Evolutionary conservation across 176 grass and related monocot genomes (phyloP).

Genomic region (Oropetium thomaeum): DNA sequence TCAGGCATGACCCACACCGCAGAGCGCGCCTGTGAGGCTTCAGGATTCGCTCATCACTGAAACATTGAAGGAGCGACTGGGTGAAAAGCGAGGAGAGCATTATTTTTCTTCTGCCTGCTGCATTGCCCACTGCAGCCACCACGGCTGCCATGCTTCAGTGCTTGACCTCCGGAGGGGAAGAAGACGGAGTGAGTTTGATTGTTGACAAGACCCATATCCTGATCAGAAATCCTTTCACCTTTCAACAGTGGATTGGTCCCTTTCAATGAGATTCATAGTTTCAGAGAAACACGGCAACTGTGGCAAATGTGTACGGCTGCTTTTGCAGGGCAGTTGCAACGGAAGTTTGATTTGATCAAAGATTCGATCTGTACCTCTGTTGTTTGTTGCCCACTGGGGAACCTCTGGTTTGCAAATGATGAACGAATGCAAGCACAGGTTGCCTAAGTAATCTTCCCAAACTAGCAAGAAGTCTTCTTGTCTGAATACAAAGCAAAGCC

Average conservation of each 20-base stretch:
- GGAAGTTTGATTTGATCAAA: constrained; percentile 22
- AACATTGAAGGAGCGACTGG: not conserved
- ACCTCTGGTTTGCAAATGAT: not conserved
- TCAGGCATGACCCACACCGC: not conserved
- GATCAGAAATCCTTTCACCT: not conserved
- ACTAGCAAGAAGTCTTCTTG: not conserved
- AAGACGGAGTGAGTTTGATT: not conserved
- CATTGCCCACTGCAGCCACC: not conserved
- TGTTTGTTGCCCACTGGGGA: not conserved
- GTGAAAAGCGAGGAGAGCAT: constrained; percentile 21
- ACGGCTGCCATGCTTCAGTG: not conserved
- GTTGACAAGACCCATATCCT: constrained; percentile 4
- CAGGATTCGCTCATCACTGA: constrained; percentile 26
- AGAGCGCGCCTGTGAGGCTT: not conserved
- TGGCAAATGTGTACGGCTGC: not conserved
- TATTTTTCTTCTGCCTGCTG: not conserved
- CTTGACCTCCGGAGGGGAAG: not conserved
- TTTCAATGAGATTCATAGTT: constrained; percentile 25
- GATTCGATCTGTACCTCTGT: constrained; percentile 19
- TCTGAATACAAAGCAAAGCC: not conserved
- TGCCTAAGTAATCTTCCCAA: not conserved
- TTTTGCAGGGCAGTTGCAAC: constrained; percentile 16
- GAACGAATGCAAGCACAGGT: not conserved
- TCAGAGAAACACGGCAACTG: not conserved
- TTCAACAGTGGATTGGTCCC: not conserved